A percentile compares a stretch with the other conserved stretches of the same genome.
Conservation (phyloP, 2,329 filamentous ascomycete genomes). For the Monosporascus sp. region DNA sequence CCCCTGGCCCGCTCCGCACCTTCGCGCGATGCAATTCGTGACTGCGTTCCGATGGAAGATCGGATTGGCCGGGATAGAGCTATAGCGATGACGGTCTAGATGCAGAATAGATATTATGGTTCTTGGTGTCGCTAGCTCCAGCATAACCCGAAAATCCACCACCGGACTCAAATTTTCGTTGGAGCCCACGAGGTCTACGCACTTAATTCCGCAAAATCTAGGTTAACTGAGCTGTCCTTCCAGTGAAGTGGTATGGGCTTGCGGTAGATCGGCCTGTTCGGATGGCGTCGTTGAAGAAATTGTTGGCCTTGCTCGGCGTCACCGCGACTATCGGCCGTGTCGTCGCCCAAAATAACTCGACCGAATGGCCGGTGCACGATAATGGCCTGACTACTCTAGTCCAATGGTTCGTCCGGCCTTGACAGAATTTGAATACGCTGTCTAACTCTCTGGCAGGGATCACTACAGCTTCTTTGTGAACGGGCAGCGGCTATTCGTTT, state of each 20-base stretch:
- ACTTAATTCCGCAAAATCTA: too few species aligned
- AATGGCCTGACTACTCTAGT: constrained; percentile 29
- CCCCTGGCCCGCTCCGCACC: too few species aligned
- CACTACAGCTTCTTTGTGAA: constrained; percentile 37
- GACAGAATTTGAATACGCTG: neutral
- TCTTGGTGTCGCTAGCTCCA: too few species aligned
- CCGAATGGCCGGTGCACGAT: constrained; percentile 24
- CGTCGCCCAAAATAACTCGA: constrained; percentile 8
- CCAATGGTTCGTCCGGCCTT: constrained; percentile 20
- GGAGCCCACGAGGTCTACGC: too few species aligned
- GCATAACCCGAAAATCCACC: too few species aligned
- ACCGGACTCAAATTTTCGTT: too few species aligned
- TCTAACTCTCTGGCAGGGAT: constrained; percentile 24
- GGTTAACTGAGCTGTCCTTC: too few species aligned
- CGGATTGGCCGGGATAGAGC: too few species aligned
- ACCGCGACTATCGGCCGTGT: constrained; percentile 4
- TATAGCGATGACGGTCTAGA: too few species aligned
- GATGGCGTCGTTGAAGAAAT: constrained; percentile 2
- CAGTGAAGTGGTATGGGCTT: neutral
- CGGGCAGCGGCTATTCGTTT: constrained; percentile 36
- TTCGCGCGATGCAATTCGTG: too few species aligned
- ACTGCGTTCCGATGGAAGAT: too few species aligned
- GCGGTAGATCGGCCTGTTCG: neutral
- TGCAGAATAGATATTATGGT: too few species aligned
- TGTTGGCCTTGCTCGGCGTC: constrained; percentile 8